phyloP scores from a whole-genome alignment of 345 rosid genomes.

The Brassica napus region DNA sequence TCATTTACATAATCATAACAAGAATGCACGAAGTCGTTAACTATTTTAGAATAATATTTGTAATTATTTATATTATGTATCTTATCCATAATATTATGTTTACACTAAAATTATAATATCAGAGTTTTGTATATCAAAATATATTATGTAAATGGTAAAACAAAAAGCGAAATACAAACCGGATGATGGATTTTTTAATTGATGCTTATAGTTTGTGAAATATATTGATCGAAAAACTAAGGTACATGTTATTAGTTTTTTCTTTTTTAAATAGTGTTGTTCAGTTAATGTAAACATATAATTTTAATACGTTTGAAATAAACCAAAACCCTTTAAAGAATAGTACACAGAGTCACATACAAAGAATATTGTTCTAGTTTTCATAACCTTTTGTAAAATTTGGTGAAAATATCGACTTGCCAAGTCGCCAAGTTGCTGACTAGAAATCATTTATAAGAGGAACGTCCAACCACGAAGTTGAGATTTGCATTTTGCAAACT shows the following conservation, averaged over 20 bases:
- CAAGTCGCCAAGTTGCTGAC: constrained; percentile 23
- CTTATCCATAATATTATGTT: neutral
- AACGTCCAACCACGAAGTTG: neutral
- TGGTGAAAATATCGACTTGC: neutral
- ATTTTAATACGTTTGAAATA: neutral
- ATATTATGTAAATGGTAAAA: neutral
- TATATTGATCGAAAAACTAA: neutral
- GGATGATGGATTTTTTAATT: neutral
- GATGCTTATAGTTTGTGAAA: neutral
- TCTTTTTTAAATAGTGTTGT: neutral
- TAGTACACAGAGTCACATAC: neutral
- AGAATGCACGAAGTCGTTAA: neutral
- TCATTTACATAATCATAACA: neutral
- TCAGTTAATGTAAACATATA: neutral
- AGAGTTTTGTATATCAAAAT: neutral
- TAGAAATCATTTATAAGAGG: neutral
- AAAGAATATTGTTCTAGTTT: neutral
- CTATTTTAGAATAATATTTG: neutral
- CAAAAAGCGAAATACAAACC: neutral
- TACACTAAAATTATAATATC: neutral
- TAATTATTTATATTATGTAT: neutral
- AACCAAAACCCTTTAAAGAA: neutral
- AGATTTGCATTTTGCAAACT: constrained; percentile 20
- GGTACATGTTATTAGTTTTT: neutral
- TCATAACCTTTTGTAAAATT: neutral